A percentile compares a stretch with the other conserved stretches of the same genome.
Evolutionary conservation across 2,329 filamentous ascomycete species (phyloP).

Genomic region (Leptosphaerulina australis): DNA sequence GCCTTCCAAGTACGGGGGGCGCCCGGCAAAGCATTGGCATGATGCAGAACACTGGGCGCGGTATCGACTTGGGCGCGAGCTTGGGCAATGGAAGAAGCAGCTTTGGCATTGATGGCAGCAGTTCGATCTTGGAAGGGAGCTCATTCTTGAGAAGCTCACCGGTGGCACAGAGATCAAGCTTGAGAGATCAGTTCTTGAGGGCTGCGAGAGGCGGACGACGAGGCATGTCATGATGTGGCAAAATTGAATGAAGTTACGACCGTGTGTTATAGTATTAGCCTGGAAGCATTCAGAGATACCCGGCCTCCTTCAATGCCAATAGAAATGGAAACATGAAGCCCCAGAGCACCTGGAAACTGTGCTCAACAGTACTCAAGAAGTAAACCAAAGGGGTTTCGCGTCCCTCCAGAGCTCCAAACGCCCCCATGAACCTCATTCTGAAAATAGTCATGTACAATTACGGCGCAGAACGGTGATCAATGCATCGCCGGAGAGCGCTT

Average conservation of each 20-base stretch:
- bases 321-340: neutral
- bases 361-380: neutral
- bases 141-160: constrained; percentile 46
- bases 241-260: constrained; percentile 15
- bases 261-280: constrained; percentile 3
- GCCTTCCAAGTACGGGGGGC: constrained; percentile 3
- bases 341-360: neutral
- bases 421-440: too few relatives aligned
- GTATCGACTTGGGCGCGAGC: constrained; percentile 29
- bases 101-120: constrained; percentile 44
- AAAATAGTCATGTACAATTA: too few relatives aligned
- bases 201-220: constrained; percentile 25
- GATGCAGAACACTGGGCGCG: constrained; percentile 7
- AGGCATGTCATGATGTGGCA: constrained; percentile 8
- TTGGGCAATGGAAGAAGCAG: constrained; percentile 37
- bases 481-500: too few relatives aligned
- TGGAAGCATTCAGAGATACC: neutral
- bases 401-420: too few relatives aligned
- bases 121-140: constrained; percentile 46
- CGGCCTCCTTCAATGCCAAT: neutral
- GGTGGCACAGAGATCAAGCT: constrained; percentile 33
- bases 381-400: too few relatives aligned
- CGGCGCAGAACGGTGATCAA: too few relatives aligned
- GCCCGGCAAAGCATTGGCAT: constrained; percentile 5
- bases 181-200: constrained; percentile 40